A percentile compares a stretch with the other conserved stretches of the same genome.
Evolutionary conservation across 257 asterid genomes (phyloP).

Genomic region (Lithospermum erythrorhizon): DNA sequence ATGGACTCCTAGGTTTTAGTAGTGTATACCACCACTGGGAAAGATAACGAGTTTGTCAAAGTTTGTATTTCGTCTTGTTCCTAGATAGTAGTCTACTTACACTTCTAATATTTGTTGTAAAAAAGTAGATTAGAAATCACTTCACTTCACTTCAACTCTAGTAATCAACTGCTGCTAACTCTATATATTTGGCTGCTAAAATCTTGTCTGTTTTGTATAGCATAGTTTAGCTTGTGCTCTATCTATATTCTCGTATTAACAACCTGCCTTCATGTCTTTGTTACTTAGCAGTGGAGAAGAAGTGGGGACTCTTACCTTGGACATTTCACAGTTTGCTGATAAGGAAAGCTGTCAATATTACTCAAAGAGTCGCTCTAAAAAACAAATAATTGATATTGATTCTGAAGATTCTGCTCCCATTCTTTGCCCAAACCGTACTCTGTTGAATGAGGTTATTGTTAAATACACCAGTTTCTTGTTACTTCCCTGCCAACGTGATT

Average conservation of each 20-base stretch:
- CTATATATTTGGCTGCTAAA: neutral
- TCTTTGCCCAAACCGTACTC: conserved; percentile 19
- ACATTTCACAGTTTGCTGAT: conserved; percentile 18
- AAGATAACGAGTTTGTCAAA: neutral
- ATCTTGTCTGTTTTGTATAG: neutral
- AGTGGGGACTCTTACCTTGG: conserved; percentile 44
- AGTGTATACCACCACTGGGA: neutral
- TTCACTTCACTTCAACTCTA: neutral
- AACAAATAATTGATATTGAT: conserved; percentile 27
- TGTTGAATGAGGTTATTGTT: conserved; percentile 15
- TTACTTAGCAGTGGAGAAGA: conserved; percentile 56
- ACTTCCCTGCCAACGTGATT: neutral
- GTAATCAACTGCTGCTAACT: neutral
- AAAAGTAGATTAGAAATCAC: neutral
- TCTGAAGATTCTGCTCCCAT: conserved; percentile 24
- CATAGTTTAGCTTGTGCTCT: neutral
- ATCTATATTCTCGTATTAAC: neutral
- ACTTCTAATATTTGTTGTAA: neutral
- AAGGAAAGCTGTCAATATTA: conserved; percentile 17
- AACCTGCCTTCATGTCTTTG: conserved; percentile 3
- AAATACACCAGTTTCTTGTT: neutral
- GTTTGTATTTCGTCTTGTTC: neutral
- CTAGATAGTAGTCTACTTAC: neutral
- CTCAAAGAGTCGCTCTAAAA: conserved; percentile 19
- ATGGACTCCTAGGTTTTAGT: neutral